Percentiles rank a stretch among this genome's conserved stretches.
Evolutionary conservation across 192 early-diverging fungal species (phyloP).

Genomic region (Backusella luteola): DNA sequence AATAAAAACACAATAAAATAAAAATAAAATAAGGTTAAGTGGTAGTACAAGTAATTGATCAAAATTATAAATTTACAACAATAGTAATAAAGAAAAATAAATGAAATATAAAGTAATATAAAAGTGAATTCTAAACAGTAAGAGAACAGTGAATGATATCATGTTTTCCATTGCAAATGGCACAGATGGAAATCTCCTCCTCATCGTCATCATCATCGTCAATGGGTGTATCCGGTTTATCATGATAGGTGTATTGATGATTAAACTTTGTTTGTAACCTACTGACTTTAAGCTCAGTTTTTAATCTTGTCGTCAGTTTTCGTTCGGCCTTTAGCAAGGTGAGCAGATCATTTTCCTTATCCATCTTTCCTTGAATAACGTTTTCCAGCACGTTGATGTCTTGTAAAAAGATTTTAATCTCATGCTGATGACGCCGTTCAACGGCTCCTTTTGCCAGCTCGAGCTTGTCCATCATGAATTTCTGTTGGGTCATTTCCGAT

Average conservation of each 20-base stretch:
- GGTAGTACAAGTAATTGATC: slow-evolving; percentile 8
- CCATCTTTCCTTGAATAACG: slow-evolving; percentile 9
- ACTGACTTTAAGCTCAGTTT: neutral
- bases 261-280: neutral
- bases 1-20: neutral
- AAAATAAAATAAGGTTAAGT: neutral
- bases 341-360: slow-evolving; percentile 4
- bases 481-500: neutral
- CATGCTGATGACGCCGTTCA: slow-evolving; percentile 18
- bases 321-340: neutral
- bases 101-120: neutral
- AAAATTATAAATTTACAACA: slow-evolving; percentile 3
- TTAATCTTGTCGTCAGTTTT: neutral
- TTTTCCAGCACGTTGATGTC: slow-evolving; percentile 19
- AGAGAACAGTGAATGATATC: neutral
- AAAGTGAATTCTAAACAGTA: neutral
- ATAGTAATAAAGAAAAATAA: neutral
- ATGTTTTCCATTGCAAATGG: slow-evolving; percentile 1
- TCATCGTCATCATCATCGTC: neutral
- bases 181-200: neutral
- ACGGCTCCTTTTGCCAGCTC: slow-evolving; percentile 30
- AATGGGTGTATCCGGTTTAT: neutral
- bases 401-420: neutral
- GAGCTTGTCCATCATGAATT: neutral
- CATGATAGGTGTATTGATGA: neutral